These are phyloP conservation scores for Turnera subulata DNA, from an alignment of 345 rosid species.

Conservation along the genomic window DNA sequence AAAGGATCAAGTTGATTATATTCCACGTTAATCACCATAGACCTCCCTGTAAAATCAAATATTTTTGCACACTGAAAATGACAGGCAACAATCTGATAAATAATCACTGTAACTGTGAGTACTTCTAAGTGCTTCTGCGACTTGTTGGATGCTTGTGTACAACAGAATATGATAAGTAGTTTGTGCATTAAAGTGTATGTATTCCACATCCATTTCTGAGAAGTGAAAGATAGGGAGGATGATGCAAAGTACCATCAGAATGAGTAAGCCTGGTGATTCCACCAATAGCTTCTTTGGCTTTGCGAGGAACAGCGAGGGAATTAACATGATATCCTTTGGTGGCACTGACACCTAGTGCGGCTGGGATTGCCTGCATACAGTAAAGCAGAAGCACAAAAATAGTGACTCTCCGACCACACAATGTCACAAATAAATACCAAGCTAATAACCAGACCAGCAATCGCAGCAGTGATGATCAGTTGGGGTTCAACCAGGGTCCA, in stretches of 20 bases:
- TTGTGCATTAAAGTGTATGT: background rate
- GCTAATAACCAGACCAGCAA: no score
- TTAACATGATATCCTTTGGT: constrained; percentile 81
- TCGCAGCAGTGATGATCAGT: no score
- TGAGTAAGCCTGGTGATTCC: constrained; percentile 91
- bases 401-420: constrained; percentile 8
- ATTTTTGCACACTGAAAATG: background rate
- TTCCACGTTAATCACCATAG: constrained; percentile 96
- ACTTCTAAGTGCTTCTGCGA: background rate
- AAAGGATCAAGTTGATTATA: constrained; percentile 98
- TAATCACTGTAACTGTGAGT: no score
- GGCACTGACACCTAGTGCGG: constrained; percentile 88
- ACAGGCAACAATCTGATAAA: background rate
- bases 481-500: no score
- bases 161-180: no score
- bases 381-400: background rate
- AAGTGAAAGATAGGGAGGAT: background rate
- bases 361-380: constrained; percentile 78
- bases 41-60: constrained; percentile 58
- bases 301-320: constrained; percentile 97
- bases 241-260: constrained; percentile 61
- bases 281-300: constrained; percentile 98
- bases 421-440: constrained; percentile 8
- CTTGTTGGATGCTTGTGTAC: no score
- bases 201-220: background rate